Evolutionary conservation across 306 rosid genomes (phyloP).

Genomic region (Pyrus bretschneideri): DNA sequence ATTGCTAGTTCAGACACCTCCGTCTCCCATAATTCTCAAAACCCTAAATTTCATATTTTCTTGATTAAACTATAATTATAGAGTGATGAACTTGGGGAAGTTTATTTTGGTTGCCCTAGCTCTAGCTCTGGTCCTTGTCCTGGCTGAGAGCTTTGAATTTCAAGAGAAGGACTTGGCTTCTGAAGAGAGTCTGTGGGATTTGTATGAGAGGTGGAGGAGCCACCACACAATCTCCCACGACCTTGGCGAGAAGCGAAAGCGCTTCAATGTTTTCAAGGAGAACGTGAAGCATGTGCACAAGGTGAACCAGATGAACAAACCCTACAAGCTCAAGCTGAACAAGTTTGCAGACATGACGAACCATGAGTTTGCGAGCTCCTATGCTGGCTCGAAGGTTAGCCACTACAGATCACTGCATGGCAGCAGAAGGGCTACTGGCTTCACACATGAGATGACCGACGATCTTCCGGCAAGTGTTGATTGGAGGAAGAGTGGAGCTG

Average conservation of each 20-base stretch:
- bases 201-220: constrained; percentile 46
- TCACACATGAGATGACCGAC: constrained; percentile 16
- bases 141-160: constrained; percentile 30
- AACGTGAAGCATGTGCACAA: constrained; percentile 35
- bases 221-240: constrained; percentile 27
- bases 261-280: constrained; percentile 44
- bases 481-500: constrained; percentile 48
- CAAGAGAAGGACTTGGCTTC: constrained; percentile 38
- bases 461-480: constrained; percentile 28
- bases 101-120: constrained; percentile 12
- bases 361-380: constrained; percentile 26
- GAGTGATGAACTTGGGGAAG: constrained; percentile 11
- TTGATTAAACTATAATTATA: too few species aligned
- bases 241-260: constrained; percentile 28
- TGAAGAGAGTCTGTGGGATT: constrained; percentile 30
- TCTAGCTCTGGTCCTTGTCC: constrained; percentile 21
- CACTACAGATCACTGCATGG: constrained; percentile 23
- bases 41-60: background rate
- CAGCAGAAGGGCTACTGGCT: background rate
- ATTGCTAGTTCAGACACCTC: background rate
- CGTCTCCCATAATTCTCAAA: background rate
- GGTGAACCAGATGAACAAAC: constrained; percentile 41
- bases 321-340: constrained; percentile 43
- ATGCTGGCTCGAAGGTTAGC: constrained; percentile 30
- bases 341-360: constrained; percentile 47